A percentile compares a stretch with the other conserved stretches of the same genome.
These are phyloP conservation scores for Podila epigama DNA, from an alignment of 192 early-diverging fungal species.

Conservation along the genomic window DNA sequence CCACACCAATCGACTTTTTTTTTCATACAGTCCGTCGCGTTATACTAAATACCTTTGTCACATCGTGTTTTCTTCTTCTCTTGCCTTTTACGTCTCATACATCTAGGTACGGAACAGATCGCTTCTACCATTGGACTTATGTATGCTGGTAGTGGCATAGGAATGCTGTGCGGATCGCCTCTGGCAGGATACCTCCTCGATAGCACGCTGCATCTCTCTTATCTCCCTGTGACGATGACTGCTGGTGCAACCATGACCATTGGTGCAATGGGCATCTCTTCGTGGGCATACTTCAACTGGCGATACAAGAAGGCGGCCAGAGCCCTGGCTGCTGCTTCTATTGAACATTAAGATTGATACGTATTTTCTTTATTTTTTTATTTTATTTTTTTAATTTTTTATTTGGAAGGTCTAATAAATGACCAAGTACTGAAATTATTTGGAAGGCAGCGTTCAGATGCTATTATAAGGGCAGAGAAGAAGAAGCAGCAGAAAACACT, in stretches of 20 bases:
- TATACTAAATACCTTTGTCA: no score
- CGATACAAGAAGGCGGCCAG: not conserved
- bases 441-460: no score
- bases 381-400: no score
- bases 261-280: constrained; percentile 15
- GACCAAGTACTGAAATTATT: no score
- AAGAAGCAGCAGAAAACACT: no score
- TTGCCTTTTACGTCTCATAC: not conserved
- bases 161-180: constrained; percentile 53
- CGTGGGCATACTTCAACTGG: constrained; percentile 24
- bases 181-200: constrained; percentile 46
- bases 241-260: constrained; percentile 17
- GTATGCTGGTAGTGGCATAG: constrained; percentile 49
- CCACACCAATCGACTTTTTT: not conserved
- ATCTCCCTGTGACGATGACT: constrained; percentile 31
- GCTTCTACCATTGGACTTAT: constrained; percentile 52
- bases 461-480: no score
- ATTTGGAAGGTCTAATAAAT: no score
- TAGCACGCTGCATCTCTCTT: constrained; percentile 30
- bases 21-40: no score
- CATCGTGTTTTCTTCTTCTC: not conserved
- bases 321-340: not conserved
- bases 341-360: not conserved
- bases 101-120: constrained; percentile 36
- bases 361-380: no score